These are phyloP conservation scores for Zasmidium cellare DNA, from an alignment of 2,329 filamentous ascomycete species.

Conservation along the genomic window DNA sequence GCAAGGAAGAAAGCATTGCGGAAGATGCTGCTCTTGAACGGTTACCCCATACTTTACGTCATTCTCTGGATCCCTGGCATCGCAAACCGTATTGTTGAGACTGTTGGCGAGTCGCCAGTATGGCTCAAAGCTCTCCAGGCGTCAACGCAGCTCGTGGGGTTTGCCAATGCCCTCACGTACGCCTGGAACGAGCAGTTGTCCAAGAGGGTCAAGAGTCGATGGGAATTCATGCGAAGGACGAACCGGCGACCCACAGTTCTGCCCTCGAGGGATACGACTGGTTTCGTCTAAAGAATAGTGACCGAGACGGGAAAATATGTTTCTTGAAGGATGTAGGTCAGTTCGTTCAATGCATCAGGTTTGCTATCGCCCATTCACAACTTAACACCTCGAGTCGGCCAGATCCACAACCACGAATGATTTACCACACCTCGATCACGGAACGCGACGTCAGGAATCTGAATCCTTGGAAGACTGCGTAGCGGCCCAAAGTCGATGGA, in stretches of 20 bases:
- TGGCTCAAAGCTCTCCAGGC: slow-evolving; percentile 23
- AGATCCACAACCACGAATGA: too few relatives aligned
- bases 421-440: too few relatives aligned
- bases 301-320: too few relatives aligned
- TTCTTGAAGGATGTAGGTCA: too few relatives aligned
- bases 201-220: not conserved
- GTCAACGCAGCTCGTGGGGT: slow-evolving; percentile 21
- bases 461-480: too few relatives aligned
- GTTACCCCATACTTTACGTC: slow-evolving; percentile 37
- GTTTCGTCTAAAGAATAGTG: not conserved
- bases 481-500: too few relatives aligned
- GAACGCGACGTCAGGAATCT: too few relatives aligned
- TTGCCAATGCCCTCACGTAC: slow-evolving; percentile 21
- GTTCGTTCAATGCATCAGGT: too few relatives aligned
- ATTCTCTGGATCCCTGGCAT: slow-evolving; percentile 38
- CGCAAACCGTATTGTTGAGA: slow-evolving; percentile 20
- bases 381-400: too few relatives aligned
- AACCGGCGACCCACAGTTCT: not conserved
- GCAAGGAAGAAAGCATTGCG: slow-evolving; percentile 15
- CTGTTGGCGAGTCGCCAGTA: slow-evolving; percentile 11
- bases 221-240: not conserved
- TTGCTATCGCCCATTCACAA: too few relatives aligned
- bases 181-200: slow-evolving; percentile 21
- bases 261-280: not conserved
- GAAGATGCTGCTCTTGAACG: slow-evolving; percentile 36